These are phyloP conservation scores for Candida nanaspora DNA, from an alignment of 805 yeast species.

Conservation along the genomic window DNA sequence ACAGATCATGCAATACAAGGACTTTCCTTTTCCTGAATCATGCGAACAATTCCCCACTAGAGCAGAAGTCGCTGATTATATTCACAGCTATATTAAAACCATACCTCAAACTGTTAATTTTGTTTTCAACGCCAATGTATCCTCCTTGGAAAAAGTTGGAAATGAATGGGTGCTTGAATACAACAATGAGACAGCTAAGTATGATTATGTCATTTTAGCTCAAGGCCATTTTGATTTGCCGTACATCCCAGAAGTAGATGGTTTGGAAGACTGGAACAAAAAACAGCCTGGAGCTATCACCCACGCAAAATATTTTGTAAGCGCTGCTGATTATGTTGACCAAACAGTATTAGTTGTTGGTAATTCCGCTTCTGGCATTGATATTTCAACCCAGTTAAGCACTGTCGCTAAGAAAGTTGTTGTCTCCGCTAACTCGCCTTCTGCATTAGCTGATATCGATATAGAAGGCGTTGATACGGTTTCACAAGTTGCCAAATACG, in stretches of 20 bases:
- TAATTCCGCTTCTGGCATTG: constrained; percentile 69
- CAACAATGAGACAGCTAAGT: constrained; percentile 5
- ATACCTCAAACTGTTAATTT: constrained; percentile 31
- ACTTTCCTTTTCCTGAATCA: constrained; percentile 23
- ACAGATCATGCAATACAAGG: constrained; percentile 24
- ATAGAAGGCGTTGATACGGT: constrained; percentile 18
- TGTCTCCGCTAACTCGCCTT: constrained; percentile 22
- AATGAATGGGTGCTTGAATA: constrained; percentile 21
- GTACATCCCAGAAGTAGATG: constrained; percentile 35
- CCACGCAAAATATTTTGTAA: constrained; percentile 39
- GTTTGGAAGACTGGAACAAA: constrained; percentile 28
- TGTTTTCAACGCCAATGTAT: constrained; percentile 37
- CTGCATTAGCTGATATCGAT: constrained; percentile 21
- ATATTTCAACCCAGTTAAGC: constrained; percentile 30
- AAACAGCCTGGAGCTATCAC: constrained; percentile 25
- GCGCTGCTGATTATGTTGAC: constrained; percentile 24
- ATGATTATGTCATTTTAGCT: constrained; percentile 34
- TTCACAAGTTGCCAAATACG: constrained; percentile 18
- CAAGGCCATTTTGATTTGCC: constrained; percentile 45
- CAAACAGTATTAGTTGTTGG: constrained; percentile 29
- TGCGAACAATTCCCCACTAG: constrained; percentile 53
- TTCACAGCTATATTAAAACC: constrained; percentile 45
- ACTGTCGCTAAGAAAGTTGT: constrained; percentile 22
- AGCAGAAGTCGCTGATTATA: constrained; percentile 52
- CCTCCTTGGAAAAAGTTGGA: constrained; percentile 27